Base-by-base conservation (phyloP, 108 stramenopile species). In the Cyclostephanos tholiformis region DNA sequence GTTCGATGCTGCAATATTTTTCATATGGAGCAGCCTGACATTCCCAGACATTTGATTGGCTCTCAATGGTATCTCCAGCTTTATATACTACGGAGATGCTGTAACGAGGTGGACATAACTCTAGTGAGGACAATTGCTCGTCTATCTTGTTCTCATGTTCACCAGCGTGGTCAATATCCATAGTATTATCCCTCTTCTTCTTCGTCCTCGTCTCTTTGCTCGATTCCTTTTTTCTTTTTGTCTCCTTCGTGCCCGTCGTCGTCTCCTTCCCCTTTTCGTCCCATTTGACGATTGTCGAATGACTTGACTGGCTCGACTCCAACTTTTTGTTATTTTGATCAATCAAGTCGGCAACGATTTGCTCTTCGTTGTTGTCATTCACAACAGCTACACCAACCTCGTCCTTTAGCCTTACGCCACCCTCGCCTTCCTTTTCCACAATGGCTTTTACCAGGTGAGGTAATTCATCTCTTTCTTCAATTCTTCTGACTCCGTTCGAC, bases 1-100 rank as follows among this genome's bases (percentile, higher is more conserved):
- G 10, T 1, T 55, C 53, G 23, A 55, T 55, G 23, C 26, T 55
- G 23, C 53, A 55, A 55, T 55, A 55, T 55, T 55, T 20, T 13
- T 55, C 53, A 55, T 55, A 55, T 19, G 53, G 53, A 55, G 0
- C 25, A 9, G 53, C 23, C 23, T 55, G 53, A 27, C 53, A 55
- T 27, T 55, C 25, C 23, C 26, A 55, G 26, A 55, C 13, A 27
- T 13, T 27, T 4, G 26, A 55, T 1, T 27, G 2, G 13, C 26
- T 25, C 13, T 55, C 53, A 0, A 55, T 55, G 53, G 53, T 26
- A 27, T 55, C 26, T 0, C 53, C 53, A 4, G 53, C 53, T 10
- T 25, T 55, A 13, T 55, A 55, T 55, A 23, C 26, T 0, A 20
- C 53, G 20, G 26, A 55, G 53, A 20, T 8, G 26, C 11, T 55